These are phyloP conservation scores for Parastagonospora avenae DNA, from an alignment of 2,329 filamentous ascomycete species.

Conservation along the genomic window DNA sequence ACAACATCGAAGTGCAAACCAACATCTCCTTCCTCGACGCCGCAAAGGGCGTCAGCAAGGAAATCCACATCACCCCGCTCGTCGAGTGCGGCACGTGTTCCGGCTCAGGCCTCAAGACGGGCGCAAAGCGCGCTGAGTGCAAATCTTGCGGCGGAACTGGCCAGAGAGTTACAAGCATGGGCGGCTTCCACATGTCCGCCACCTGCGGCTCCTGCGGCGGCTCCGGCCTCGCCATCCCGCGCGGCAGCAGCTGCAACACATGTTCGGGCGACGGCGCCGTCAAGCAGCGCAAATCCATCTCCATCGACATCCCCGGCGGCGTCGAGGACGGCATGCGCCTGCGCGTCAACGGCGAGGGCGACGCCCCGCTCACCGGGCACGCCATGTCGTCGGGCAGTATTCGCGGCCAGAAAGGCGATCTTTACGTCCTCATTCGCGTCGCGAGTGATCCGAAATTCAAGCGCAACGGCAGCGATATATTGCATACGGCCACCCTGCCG, in stretches of 20 bases:
- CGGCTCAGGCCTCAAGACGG: slow-evolving; percentile 83
- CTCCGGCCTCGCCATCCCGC: slow-evolving; percentile 74
- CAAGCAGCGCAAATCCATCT: slow-evolving; percentile 80
- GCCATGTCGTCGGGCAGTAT: slow-evolving; percentile 63
- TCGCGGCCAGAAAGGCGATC: slow-evolving; percentile 77
- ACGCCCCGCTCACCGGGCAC: slow-evolving; percentile 78
- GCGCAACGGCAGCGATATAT: slow-evolving; percentile 83
- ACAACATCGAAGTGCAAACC: slow-evolving; percentile 93
- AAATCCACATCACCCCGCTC: slow-evolving; percentile 84
- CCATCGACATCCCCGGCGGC: slow-evolving; percentile 89
- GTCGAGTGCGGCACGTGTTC: slow-evolving; percentile 80
- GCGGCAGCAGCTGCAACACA: slow-evolving; percentile 77
- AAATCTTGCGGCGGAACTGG: slow-evolving; percentile 84
- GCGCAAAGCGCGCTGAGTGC: slow-evolving; percentile 74
- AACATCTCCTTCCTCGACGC: slow-evolving; percentile 96
- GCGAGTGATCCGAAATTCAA: slow-evolving; percentile 89
- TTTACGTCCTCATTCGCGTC: slow-evolving; percentile 89
- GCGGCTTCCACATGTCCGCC: slow-evolving; percentile 94
- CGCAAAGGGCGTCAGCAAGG: slow-evolving; percentile 86
- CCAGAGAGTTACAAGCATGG: slow-evolving; percentile 85
- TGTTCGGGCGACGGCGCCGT: slow-evolving; percentile 86
- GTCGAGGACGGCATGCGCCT: slow-evolving; percentile 97
- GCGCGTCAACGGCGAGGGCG: slow-evolving; percentile 82
- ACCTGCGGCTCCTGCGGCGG: slow-evolving; percentile 85
- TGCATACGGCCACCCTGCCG: slow-evolving; percentile 90